A percentile compares a stretch with the other conserved stretches of the same genome.
Conservation (phyloP, 1,284 basidiomycete genomes). For the Hymenochaete sp. region DNA sequence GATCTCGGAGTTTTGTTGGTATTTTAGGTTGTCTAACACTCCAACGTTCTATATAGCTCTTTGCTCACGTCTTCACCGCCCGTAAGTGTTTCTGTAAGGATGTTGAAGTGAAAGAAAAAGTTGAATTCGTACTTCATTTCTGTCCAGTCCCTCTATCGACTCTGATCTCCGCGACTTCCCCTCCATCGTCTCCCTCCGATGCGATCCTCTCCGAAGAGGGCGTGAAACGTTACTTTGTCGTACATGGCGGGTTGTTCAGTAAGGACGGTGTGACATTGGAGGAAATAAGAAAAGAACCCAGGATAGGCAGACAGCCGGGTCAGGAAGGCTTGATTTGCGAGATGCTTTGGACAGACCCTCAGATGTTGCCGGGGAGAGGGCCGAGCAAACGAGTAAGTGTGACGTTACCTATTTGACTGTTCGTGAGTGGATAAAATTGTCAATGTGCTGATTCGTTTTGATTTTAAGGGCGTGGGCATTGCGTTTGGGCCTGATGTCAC, state of each 20-base stretch:
- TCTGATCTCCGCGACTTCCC: slow-evolving; percentile 66
- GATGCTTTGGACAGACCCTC: slow-evolving; percentile 93
- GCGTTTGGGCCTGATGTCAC: slow-evolving; percentile 95
- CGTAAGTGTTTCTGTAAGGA: slow-evolving; percentile 53
- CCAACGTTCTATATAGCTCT: slow-evolving; percentile 49
- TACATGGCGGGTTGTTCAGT: slow-evolving; percentile 94
- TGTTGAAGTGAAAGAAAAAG: too few species aligned
- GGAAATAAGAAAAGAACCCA: slow-evolving; percentile 82
- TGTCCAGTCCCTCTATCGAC: slow-evolving; percentile 83
- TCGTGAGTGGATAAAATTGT: slow-evolving; percentile 11
- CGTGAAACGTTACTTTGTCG: slow-evolving; percentile 87
- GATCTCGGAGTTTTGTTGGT: slow-evolving; percentile 6
- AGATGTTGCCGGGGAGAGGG: slow-evolving; percentile 82
- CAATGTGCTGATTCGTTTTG: neutral
- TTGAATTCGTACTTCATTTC: neutral
- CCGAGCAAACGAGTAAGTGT: slow-evolving; percentile 83
- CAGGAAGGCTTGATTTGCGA: slow-evolving; percentile 95
- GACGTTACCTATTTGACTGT: slow-evolving; percentile 8
- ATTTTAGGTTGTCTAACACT: slow-evolving; percentile 1
- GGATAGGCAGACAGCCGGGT: slow-evolving; percentile 87
- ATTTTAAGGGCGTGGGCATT: slow-evolving; percentile 89
- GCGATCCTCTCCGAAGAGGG: slow-evolving; percentile 34
- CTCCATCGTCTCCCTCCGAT: slow-evolving; percentile 42
- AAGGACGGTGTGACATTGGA: slow-evolving; percentile 91
- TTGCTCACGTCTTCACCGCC: slow-evolving; percentile 85